These are phyloP conservation scores for Cyclotella atomus DNA, from an alignment of 108 stramenopile genomes.

Conservation along the genomic window DNA sequence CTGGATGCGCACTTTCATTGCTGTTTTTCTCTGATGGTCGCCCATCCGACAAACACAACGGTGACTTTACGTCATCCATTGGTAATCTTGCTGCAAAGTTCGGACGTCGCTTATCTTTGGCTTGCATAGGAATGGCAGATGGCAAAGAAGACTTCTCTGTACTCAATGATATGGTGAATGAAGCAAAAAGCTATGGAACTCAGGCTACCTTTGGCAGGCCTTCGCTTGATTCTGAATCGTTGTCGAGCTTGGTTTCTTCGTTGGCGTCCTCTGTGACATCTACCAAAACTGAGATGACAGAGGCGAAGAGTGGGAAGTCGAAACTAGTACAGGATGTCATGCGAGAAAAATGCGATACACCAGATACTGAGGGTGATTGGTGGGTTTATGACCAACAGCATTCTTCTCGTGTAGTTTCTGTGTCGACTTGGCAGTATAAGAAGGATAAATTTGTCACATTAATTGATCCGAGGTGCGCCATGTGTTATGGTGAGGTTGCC, in stretches of 20 bases:
- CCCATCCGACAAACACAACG: constrained; percentile 27
- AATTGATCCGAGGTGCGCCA: constrained; percentile 34
- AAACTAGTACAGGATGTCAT: constrained; percentile 45
- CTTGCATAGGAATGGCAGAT: constrained; percentile 56
- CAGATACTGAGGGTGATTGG: constrained; percentile 41
- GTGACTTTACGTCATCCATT: constrained; percentile 17
- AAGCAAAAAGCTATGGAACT: constrained; percentile 46
- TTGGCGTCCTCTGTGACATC: constrained; percentile 46
- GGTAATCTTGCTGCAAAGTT: constrained; percentile 43
- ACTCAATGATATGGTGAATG: constrained; percentile 48
- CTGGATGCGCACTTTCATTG: constrained; percentile 34
- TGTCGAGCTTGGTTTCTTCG: constrained; percentile 40
- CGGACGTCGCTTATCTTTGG: constrained; percentile 56
- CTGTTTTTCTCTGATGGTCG: constrained; percentile 30
- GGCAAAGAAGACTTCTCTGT: constrained; percentile 52
- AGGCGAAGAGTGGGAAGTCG: constrained; percentile 33
- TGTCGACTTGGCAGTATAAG: constrained; percentile 2
- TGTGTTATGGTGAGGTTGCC: constrained; percentile 17
- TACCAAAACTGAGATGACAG: constrained; percentile 59
- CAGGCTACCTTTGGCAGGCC: constrained; percentile 48
- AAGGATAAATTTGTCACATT: constrained; percentile 37
- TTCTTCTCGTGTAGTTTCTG: background rate
- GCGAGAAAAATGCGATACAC: constrained; percentile 42
- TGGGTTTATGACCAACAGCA: background rate
- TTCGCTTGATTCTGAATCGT: constrained; percentile 33